These are phyloP conservation scores for Hypomyces rosellus DNA, from an alignment of 2,329 filamentous ascomycete genomes.

Conservation along the genomic window DNA sequence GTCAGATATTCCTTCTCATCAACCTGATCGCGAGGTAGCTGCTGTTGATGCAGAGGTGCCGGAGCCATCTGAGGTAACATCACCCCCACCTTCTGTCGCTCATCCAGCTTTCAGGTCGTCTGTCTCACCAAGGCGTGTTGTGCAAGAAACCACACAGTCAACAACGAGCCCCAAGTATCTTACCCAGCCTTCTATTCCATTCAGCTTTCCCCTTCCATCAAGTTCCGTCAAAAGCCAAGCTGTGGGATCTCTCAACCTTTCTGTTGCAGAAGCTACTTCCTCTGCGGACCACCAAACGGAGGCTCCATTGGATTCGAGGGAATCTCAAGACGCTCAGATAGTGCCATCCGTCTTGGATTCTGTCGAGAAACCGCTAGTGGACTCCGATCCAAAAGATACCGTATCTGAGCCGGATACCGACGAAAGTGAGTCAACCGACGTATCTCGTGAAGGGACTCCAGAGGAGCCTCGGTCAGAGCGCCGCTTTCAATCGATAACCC, in stretches of 20 bases:
- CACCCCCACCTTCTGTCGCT: neutral
- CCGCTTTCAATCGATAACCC: too few species aligned
- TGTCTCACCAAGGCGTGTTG: neutral
- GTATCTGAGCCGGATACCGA: neutral
- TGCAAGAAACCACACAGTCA: conserved; percentile 1
- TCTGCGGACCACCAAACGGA: neutral
- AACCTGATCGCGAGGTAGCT: conserved; percentile 13
- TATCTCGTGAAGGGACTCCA: neutral
- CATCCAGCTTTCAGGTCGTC: neutral
- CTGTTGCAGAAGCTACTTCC: neutral
- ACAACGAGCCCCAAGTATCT: conserved; percentile 4
- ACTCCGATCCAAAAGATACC: conserved; percentile 12
- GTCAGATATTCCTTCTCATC: conserved; percentile 23
- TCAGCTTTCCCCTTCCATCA: neutral
- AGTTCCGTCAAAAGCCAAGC: conserved; percentile 6
- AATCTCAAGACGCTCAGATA: conserved; percentile 25
- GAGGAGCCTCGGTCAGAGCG: too few species aligned
- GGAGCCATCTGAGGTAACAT: neutral
- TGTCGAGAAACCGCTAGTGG: conserved; percentile 11
- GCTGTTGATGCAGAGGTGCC: neutral
- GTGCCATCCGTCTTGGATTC: conserved; percentile 13
- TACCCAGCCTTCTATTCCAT: conserved; percentile 6
- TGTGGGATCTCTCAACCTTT: conserved; percentile 2
- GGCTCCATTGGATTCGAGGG: conserved; percentile 5
- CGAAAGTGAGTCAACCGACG: neutral